phyloP scores from a whole-genome alignment of 2,329 filamentous ascomycete species.

The Myriosclerotinia curreyana region DNA sequence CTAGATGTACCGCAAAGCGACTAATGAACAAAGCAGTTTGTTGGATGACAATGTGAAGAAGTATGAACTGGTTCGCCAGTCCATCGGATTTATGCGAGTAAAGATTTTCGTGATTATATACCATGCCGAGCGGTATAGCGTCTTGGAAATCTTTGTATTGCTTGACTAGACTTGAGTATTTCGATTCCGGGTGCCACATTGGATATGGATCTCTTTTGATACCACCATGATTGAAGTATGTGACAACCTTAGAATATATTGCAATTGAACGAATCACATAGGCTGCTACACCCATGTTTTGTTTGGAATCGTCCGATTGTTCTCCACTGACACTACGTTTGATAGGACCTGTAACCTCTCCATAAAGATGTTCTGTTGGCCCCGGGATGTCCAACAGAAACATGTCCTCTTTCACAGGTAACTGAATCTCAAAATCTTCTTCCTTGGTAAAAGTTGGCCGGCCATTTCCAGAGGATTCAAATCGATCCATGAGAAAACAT shows the following conservation, averaged over 20 bases:
- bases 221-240: conserved; percentile 86
- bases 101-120: conserved; percentile 77
- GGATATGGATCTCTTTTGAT: conserved; percentile 72
- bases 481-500: conserved; percentile 95
- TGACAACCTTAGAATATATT: conserved; percentile 85
- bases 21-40: conserved; percentile 90
- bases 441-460: conserved; percentile 88
- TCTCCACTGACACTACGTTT: conserved; percentile 51
- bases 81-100: conserved; percentile 79
- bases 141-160: conserved; percentile 69
- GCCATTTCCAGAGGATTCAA: conserved; percentile 93
- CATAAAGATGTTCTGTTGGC: conserved; percentile 77
- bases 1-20: conserved; percentile 68
- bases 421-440: conserved; percentile 80
- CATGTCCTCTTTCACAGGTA: conserved; percentile 85
- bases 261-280: conserved; percentile 84
- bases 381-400: conserved; percentile 91
- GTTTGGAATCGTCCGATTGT: conserved; percentile 61
- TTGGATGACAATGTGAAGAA: conserved; percentile 84
- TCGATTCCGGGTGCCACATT: conserved; percentile 80
- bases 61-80: conserved; percentile 86
- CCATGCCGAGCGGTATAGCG: conserved; percentile 66
- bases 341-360: conserved; percentile 62
- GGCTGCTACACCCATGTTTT: conserved; percentile 92
- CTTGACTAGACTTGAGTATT: conserved; percentile 66